Evolutionary conservation across 1,139 yeast genomes (phyloP).

Genomic region (Entelexis paramagnoliae): DNA sequence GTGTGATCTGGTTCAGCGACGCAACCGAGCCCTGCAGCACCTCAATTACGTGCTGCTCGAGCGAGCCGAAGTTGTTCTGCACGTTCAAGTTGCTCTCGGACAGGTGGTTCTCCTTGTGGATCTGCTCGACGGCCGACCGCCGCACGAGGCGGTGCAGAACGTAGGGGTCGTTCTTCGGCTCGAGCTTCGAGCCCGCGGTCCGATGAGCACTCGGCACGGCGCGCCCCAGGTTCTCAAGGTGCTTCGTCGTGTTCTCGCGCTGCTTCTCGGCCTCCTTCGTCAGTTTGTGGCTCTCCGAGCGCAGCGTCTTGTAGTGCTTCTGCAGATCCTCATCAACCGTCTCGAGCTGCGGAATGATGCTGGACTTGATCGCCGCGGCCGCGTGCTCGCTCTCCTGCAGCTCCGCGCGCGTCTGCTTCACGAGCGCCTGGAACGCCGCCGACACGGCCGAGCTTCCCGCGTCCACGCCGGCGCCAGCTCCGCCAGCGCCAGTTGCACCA

Average conservation of each 20-base stretch:
- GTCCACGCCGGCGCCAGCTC: slow-evolving; percentile 37
- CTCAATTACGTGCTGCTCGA: slow-evolving; percentile 38
- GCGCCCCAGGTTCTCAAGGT: slow-evolving; percentile 33
- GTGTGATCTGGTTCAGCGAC: slow-evolving; percentile 29
- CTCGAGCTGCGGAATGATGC: slow-evolving; percentile 33
- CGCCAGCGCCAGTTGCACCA: too few species aligned
- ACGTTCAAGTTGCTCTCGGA: slow-evolving; percentile 36
- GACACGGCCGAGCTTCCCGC: slow-evolving; percentile 24
- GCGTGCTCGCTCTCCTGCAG: slow-evolving; percentile 31
- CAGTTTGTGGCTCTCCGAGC: slow-evolving; percentile 31
- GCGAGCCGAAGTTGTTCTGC: slow-evolving; percentile 36
- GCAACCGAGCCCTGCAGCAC: slow-evolving; percentile 36
- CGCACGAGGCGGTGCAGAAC: slow-evolving; percentile 35
- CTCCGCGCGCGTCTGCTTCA: slow-evolving; percentile 30
- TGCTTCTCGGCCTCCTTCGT: slow-evolving; percentile 35
- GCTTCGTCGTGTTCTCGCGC: slow-evolving; percentile 30
- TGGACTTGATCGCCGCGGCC: slow-evolving; percentile 29
- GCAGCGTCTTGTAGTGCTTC: slow-evolving; percentile 35
- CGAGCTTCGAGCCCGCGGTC: slow-evolving; percentile 27
- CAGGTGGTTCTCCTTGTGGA: slow-evolving; percentile 38
- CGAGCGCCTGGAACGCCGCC: slow-evolving; percentile 30
- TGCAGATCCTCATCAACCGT: slow-evolving; percentile 33
- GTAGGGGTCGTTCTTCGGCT: slow-evolving; percentile 40
- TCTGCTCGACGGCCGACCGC: slow-evolving; percentile 35
- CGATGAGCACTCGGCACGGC: slow-evolving; percentile 25